phyloP scores from a whole-genome alignment of 192 early-diverging fungal genomes.

The Linderina pennispora region DNA sequence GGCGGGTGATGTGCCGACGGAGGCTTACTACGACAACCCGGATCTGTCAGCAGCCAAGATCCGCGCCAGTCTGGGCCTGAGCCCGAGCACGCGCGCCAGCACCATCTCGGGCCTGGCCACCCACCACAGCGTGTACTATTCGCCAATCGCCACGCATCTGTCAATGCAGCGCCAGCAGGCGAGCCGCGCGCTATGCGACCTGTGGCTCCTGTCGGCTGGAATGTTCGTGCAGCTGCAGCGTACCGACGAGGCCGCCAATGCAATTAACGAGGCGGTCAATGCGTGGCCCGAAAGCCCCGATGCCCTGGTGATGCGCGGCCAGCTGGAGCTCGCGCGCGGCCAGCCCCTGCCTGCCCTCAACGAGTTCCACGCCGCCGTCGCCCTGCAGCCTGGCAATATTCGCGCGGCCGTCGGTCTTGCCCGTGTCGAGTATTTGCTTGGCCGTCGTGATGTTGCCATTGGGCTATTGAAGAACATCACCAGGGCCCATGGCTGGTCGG shows the following conservation, averaged over 20 bases:
- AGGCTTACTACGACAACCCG: conserved; percentile 31
- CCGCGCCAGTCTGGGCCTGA: conserved; percentile 1
- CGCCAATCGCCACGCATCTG: conserved; percentile 24
- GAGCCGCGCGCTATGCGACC: conserved; percentile 28
- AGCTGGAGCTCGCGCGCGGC: conserved; percentile 20
- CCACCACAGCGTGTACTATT: conserved; percentile 26
- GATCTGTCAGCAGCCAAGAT: background rate
- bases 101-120: conserved; percentile 2
- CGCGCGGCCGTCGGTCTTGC: conserved; percentile 39
- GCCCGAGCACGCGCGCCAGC: background rate
- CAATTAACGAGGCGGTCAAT: conserved; percentile 31
- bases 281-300: conserved; percentile 42
- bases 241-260: conserved; percentile 26
- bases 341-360: conserved; percentile 24
- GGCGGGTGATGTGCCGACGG: conserved; percentile 18
- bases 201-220: conserved; percentile 38
- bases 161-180: conserved; percentile 20
- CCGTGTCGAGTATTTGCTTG: conserved; percentile 34
- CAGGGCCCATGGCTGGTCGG: conserved; percentile 45
- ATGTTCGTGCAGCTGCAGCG: conserved; percentile 28
- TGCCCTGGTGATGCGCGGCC: conserved; percentile 41
- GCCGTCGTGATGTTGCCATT: conserved; percentile 37
- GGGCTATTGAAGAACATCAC: conserved; percentile 45
- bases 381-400: conserved; percentile 33
- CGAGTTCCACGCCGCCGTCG: conserved; percentile 44